Conservation (phyloP, 192 early-diverging fungal genomes). For the Coemansia sp. region DNA sequence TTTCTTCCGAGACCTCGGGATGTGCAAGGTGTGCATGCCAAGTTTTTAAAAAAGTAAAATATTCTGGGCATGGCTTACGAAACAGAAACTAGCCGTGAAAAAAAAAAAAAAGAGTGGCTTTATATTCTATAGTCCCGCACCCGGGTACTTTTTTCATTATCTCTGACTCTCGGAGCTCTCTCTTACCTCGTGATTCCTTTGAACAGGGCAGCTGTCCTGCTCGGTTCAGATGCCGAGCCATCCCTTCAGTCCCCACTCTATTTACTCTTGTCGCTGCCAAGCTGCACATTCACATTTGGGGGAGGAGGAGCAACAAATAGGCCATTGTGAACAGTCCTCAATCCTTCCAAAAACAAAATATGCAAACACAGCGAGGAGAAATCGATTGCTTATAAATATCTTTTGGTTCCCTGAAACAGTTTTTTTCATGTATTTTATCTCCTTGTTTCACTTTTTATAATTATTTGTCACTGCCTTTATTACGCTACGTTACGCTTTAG, state of each 20-base stretch:
- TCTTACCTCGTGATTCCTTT: neutral
- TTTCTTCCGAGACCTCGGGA: neutral
- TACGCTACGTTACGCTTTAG: neutral
- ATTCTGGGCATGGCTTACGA: neutral
- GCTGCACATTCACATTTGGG: neutral
- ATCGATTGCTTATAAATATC: neutral
- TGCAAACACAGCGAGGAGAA: neutral
- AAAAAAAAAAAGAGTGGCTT: too few species aligned
- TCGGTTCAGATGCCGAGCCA: neutral
- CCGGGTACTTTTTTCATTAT: neutral
- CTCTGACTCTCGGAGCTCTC: neutral
- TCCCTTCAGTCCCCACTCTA: constrained; percentile 2
- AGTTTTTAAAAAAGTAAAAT: too few species aligned
- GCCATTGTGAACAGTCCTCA: neutral
- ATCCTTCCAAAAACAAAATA: neutral
- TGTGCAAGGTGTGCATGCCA: too few species aligned
- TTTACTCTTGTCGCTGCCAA: neutral
- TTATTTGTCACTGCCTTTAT: neutral
- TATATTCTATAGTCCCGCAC: neutral
- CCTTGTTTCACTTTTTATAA: neutral
- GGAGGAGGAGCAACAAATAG: neutral
- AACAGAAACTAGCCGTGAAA: too few species aligned
- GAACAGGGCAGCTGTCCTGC: neutral
- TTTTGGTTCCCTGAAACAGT: neutral
- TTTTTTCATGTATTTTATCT: neutral